Percentiles rank a stretch among this genome's conserved stretches.
Conservation (phyloP, 257 asterid species). For the Salvia rosmarinus region DNA sequence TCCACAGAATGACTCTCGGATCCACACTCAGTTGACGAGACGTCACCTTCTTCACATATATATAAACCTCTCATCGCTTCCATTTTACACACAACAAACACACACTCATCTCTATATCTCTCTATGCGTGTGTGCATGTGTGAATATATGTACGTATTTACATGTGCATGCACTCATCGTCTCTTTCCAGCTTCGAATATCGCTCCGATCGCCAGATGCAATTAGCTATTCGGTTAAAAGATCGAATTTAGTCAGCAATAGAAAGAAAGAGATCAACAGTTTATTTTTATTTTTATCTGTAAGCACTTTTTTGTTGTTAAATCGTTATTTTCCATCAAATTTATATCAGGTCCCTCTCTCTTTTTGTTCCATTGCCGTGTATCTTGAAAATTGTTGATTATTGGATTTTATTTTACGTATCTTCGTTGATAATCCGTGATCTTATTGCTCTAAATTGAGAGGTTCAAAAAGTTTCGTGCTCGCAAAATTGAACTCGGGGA, state of each 20-base stretch:
- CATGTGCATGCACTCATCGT: conserved; percentile 7
- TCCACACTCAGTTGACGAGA: conserved; percentile 9
- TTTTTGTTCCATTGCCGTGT: not conserved
- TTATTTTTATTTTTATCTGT: not conserved
- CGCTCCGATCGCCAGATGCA: not conserved
- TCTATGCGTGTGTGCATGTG: conserved; percentile 15
- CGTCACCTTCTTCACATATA: not conserved
- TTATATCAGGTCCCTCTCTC: no score
- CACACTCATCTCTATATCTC: not conserved
- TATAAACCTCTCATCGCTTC: not conserved
- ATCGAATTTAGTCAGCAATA: not conserved
- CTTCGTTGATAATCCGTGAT: not conserved
- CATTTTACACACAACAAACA: conserved; percentile 8
- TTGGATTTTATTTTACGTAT: not conserved
- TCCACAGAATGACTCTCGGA: conserved; percentile 11
- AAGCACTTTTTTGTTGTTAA: conserved; percentile 28
- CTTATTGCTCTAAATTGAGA: conserved; percentile 5
- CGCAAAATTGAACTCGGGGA: not conserved
- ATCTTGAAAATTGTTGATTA: conserved; percentile 23
- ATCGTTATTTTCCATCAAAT: conserved; percentile 22
- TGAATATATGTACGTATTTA: conserved; percentile 15
- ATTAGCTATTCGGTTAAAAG: not conserved
- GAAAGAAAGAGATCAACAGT: not conserved
- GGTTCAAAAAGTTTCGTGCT: not conserved
- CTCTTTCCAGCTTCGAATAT: not conserved